Evolutionary conservation across 495 filamentous ascomycete species (phyloP), one percentile per base, ranked within the genome.

Genomic region (Xylaria flabelliformis): DNA sequence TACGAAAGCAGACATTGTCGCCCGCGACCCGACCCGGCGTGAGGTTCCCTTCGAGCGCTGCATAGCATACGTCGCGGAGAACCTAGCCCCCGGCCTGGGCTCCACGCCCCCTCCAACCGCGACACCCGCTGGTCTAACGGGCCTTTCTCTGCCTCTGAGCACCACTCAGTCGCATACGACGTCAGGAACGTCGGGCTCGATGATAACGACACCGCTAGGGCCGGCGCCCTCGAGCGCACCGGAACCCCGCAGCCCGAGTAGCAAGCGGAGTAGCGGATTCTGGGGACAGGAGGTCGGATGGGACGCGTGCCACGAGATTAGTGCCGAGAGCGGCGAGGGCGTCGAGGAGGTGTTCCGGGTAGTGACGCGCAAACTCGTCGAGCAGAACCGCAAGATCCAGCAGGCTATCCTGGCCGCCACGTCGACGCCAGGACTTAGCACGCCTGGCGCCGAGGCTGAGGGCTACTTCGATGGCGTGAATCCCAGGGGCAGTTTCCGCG

Each of bases 301-400:
- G 94, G 95, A 97, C 77, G 95, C 93, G 73, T 98, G 95, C 76
- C 95, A 98, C 81, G 95, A 99, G 83, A 95, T 99, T 75, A 94
- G 91, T 75, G 95, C 95, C 29, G 93, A 94, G 85, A 93, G 93
- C 78, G 96, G 96, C 21, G 95, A 98, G 84, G 95, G 95, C 4
- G 94, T 99, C 13, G 96, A 99, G 65, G 96, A 99, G 83, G 95
- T 99, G 0, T 99, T 99, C 75, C 88, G 94, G 0, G 95, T 98
- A 21, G 96, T 98, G 50, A 94, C 95, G 48, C 84, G 96, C 76
- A 97, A 97, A 81, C 85, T 99, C 69, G 95, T 99, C 41, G 95
- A 98, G 85, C 94, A 96, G 85, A 90, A 92, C 74, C 88, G 92
- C 76, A 90, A 88, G 78, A 89, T 90, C 51, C 86, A 89, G 73